Conservation (phyloP, 1,284 basidiomycete species). For the Ganoderma leucocontextum region DNA sequence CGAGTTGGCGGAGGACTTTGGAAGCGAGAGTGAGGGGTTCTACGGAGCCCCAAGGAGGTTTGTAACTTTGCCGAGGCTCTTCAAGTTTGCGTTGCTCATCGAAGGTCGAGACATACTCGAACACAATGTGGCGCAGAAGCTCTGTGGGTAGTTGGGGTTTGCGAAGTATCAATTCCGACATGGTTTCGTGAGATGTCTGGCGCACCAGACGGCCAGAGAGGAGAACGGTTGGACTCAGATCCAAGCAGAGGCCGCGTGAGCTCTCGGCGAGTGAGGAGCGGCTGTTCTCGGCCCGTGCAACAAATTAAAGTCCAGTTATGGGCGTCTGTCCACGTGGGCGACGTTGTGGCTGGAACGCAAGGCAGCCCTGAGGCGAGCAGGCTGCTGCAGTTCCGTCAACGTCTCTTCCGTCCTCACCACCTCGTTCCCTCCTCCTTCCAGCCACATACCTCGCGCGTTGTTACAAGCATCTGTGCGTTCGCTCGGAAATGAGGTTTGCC, state of each 20-base stretch:
- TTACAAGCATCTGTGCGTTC: neutral
- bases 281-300: neutral
- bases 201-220: neutral
- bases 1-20: constrained; percentile 23
- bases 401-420: constrained; percentile 2
- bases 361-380: constrained; percentile 2
- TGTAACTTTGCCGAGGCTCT: constrained; percentile 21
- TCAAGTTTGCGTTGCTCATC: constrained; percentile 3
- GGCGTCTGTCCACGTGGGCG: constrained; percentile 20
- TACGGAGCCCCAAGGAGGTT: constrained; percentile 26
- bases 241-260: neutral
- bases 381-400: neutral
- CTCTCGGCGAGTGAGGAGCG: neutral
- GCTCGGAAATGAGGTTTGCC: constrained; percentile 63
- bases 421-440: neutral
- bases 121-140: constrained; percentile 23
- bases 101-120: constrained; percentile 13
- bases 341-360: constrained; percentile 21
- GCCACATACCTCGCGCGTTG: neutral
- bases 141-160: constrained; percentile 24
- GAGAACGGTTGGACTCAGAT: neutral
- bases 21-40: constrained; percentile 26
- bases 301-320: neutral
- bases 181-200: neutral
- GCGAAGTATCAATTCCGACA: neutral